Evolutionary conservation across 2,329 filamentous ascomycete genomes (phyloP).

Genomic region (Diplodia mutila): DNA sequence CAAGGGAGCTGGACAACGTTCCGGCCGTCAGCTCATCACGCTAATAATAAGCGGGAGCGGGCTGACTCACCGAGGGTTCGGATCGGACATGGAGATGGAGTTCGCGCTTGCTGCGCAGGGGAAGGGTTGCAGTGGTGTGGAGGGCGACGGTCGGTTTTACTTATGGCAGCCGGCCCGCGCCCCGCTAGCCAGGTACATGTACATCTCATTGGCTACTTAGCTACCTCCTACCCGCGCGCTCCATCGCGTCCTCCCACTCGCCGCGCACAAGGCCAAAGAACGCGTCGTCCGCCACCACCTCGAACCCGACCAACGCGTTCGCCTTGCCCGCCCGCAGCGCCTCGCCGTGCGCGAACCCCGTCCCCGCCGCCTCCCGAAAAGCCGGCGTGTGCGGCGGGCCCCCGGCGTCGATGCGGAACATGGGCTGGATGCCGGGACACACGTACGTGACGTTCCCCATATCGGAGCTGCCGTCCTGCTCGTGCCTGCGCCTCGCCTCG

Average conservation of each 20-base stretch:
- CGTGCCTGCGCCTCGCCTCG: background rate
- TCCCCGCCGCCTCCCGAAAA: slow-evolving; percentile 30
- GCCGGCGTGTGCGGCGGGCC: slow-evolving; percentile 29
- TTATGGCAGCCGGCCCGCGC: background rate
- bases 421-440: slow-evolving; percentile 30
- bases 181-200: background rate
- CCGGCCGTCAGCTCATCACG: background rate
- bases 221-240: background rate
- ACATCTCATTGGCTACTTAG: background rate
- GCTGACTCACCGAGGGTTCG: background rate
- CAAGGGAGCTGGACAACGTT: background rate
- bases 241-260: slow-evolving; percentile 27
- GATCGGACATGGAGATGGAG: background rate
- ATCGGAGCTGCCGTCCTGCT: slow-evolving; percentile 29
- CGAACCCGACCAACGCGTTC: slow-evolving; percentile 26
- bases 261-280: slow-evolving; percentile 25
- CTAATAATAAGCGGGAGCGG: background rate
- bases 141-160: background rate
- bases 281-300: slow-evolving; percentile 26
- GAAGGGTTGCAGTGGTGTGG: no score
- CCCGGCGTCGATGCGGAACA: slow-evolving; percentile 29
- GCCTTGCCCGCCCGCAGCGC: slow-evolving; percentile 28
- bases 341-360: slow-evolving; percentile 28
- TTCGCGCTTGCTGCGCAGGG: no score
- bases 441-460: slow-evolving; percentile 31